Evolutionary conservation across 2,329 filamentous ascomycete genomes (phyloP).

Genomic region (Ophiosphaerella narmari): DNA sequence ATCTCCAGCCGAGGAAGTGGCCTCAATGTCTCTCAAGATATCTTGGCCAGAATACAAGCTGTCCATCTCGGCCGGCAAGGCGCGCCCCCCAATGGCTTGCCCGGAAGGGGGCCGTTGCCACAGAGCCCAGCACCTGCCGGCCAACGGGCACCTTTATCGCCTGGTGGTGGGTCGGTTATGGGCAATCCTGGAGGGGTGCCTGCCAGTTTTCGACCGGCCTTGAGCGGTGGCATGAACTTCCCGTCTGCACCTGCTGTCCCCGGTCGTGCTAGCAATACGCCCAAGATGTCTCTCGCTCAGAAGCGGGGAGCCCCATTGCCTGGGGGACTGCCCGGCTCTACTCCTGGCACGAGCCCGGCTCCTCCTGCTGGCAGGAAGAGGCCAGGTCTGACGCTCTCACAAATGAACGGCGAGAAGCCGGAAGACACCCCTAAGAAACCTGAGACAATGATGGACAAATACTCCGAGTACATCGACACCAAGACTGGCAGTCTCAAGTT

Average conservation of each 20-base stretch:
- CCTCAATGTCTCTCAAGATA: conserved; percentile 62
- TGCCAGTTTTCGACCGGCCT: conserved; percentile 48
- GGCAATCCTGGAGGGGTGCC: conserved; percentile 48
- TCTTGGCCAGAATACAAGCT: conserved; percentile 71
- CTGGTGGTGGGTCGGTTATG: conserved; percentile 28
- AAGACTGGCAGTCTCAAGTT: conserved; percentile 92
- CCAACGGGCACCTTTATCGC: conserved; percentile 27
- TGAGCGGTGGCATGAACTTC: conserved; percentile 43
- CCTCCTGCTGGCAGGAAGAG: conserved; percentile 45
- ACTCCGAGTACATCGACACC: conserved; percentile 83
- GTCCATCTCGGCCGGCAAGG: conserved; percentile 70
- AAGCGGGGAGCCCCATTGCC: conserved; percentile 65
- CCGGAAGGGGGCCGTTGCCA: conserved; percentile 28
- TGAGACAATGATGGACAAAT: conserved; percentile 64
- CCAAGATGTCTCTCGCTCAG: conserved; percentile 67
- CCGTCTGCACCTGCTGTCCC: conserved; percentile 56
- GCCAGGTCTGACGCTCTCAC: conserved; percentile 50
- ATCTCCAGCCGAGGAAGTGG: conserved; percentile 55
- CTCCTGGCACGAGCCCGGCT: conserved; percentile 45
- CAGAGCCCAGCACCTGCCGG: conserved; percentile 33
- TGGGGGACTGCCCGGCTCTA: conserved; percentile 54
- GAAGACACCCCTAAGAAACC: conserved; percentile 37
- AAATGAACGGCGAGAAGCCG: conserved; percentile 47
- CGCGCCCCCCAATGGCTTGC: conserved; percentile 49
- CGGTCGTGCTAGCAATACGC: conserved; percentile 51